These are phyloP conservation scores for Aspergillus heteromorphus DNA, from an alignment of 495 filamentous ascomycete genomes.

Conservation along the genomic window DNA sequence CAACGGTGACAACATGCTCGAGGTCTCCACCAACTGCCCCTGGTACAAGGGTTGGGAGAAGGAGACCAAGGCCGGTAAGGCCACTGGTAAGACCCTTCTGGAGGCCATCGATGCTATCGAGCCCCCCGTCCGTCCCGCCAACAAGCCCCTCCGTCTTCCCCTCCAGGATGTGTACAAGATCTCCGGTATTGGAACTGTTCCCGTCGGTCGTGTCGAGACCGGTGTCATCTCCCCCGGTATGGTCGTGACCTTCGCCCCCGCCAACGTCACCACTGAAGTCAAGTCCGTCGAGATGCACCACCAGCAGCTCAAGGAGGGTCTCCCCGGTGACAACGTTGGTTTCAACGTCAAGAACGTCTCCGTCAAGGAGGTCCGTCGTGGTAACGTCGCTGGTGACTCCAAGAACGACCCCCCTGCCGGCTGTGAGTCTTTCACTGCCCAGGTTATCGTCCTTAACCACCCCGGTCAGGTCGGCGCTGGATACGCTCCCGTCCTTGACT, in stretches of 20 bases:
- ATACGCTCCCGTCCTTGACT: slow-evolving; percentile 97
- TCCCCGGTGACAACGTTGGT: slow-evolving; percentile 98
- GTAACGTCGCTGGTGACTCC: slow-evolving; percentile 98
- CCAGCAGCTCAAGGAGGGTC: slow-evolving; percentile 95
- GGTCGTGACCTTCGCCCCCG: slow-evolving; percentile 82
- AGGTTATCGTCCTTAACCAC: slow-evolving; percentile 99
- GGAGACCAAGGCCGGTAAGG: slow-evolving; percentile 91
- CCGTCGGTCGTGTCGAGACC: slow-evolving; percentile 99
- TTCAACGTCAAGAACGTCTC: slow-evolving; percentile 99
- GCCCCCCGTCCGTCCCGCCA: slow-evolving; percentile 74
- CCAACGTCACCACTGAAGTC: slow-evolving; percentile 99
- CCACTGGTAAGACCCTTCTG: slow-evolving; percentile 92
- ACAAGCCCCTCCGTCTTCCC: slow-evolving; percentile 96
- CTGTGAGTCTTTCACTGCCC: slow-evolving; percentile 91
- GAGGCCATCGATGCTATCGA: slow-evolving; percentile 99
- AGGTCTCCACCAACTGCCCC: slow-evolving; percentile 85
- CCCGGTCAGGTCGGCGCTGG: slow-evolving; percentile 98
- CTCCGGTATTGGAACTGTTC: slow-evolving; percentile 98
- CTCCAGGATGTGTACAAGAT: slow-evolving; percentile 99
- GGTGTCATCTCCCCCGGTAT: slow-evolving; percentile 96
- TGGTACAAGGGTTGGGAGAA: slow-evolving; percentile 99
- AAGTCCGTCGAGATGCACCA: slow-evolving; percentile 99
- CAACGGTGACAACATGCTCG: slow-evolving; percentile 99
- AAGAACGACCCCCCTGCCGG: slow-evolving; percentile 97
- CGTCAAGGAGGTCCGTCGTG: slow-evolving; percentile 99